Evolutionary conservation across 2,329 filamentous ascomycete genomes (phyloP).

Genomic region (Hypoxylon rubiginosum): DNA sequence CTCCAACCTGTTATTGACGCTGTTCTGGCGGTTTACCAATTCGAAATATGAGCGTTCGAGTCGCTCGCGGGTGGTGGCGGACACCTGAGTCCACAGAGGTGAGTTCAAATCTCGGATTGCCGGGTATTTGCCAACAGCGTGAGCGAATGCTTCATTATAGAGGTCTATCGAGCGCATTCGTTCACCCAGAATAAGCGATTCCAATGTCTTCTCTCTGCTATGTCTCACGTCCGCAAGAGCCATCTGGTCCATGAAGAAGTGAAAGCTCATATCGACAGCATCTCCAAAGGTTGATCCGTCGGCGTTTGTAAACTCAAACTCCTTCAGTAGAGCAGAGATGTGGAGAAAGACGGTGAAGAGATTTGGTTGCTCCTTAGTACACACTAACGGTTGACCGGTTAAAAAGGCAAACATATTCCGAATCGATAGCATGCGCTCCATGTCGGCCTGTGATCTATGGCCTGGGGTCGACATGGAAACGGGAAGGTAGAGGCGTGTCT

Average conservation of each 20-base stretch:
- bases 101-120: constrained; percentile 76
- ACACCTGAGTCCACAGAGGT: constrained; percentile 78
- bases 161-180: constrained; percentile 84
- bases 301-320: constrained; percentile 69
- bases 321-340: constrained; percentile 66
- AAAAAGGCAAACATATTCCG: constrained; percentile 77
- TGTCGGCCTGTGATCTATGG: constrained; percentile 58
- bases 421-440: constrained; percentile 70
- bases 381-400: constrained; percentile 73
- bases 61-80: constrained; percentile 78
- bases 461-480: constrained; percentile 56
- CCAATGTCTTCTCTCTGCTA: constrained; percentile 89
- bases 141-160: constrained; percentile 92
- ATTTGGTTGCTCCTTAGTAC: constrained; percentile 65
- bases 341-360: constrained; percentile 68
- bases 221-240: constrained; percentile 82
- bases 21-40: constrained; percentile 78
- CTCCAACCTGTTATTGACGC: constrained; percentile 79
- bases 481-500: constrained; percentile 69
- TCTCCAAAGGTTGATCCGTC: constrained; percentile 72
- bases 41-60: constrained; percentile 87
- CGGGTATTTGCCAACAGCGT: constrained; percentile 88
- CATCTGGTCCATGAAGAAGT: constrained; percentile 82
- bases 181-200: constrained; percentile 90
- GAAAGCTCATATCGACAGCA: constrained; percentile 74